phyloP scores from a whole-genome alignment of 73 alveolate species.

The Paramecium sonneborni region DNA sequence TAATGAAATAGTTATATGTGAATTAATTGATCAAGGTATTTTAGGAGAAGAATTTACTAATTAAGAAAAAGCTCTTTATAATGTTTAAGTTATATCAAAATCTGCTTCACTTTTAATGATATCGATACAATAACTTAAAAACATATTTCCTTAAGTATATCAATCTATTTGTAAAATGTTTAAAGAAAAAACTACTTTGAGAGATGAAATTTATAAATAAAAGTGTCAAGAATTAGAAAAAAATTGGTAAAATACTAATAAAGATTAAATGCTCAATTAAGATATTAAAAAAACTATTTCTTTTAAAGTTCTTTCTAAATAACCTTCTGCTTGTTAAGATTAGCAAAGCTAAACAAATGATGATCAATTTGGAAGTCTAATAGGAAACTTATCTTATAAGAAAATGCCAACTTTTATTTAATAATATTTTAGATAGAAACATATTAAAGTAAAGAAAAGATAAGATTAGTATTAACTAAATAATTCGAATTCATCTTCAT shows the following conservation, averaged over 20 bases:
- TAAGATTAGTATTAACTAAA: not conserved
- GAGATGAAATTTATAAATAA: not conserved
- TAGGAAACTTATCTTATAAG: not conserved
- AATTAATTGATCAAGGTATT: not conserved
- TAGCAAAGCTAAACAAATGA: constrained; percentile 38
- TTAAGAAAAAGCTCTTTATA: not conserved
- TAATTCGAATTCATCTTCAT: not conserved
- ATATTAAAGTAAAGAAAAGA: not conserved
- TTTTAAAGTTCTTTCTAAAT: not conserved
- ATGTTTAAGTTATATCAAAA: not conserved
- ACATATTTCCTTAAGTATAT: not conserved
- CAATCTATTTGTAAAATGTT: not conserved
- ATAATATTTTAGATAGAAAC: not conserved
- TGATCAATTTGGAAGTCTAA: not conserved
- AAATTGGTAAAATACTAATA: not conserved
- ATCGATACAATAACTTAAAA: not conserved
- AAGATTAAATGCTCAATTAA: not conserved
- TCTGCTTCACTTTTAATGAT: not conserved
- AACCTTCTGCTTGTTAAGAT: not conserved
- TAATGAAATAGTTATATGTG: not conserved
- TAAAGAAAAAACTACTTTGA: not conserved
- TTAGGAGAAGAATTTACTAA: not conserved
- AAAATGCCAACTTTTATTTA: not conserved
- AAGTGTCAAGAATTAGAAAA: not conserved
- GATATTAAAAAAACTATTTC: not conserved